Evolutionary conservation across 169 alveolate species (phyloP).

Genomic region (Eimeria sp.): DNA sequence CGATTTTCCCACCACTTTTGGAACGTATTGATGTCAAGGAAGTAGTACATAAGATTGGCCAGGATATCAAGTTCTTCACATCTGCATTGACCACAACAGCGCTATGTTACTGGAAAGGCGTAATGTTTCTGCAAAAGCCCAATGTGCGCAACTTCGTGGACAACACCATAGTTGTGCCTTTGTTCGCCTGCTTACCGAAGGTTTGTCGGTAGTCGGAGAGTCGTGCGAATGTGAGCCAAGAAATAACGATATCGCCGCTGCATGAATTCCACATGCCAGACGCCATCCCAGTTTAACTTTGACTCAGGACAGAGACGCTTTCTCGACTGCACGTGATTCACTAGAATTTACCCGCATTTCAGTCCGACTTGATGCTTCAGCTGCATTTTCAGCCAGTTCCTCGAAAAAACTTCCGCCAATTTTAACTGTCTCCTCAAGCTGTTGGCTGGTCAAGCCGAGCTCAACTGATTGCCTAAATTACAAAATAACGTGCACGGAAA

Average conservation of each 20-base stretch:
- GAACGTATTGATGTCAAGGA: conserved; percentile 59
- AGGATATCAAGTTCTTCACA: conserved; percentile 77
- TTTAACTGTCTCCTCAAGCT: conserved; percentile 21
- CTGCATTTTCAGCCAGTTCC: conserved; percentile 37
- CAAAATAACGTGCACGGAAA: not conserved
- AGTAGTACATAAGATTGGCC: conserved; percentile 78
- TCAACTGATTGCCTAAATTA: conserved; percentile 14
- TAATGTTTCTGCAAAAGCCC: not conserved
- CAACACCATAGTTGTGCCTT: not conserved
- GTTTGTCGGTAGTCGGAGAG: conserved; percentile 67
- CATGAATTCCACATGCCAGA: not conserved
- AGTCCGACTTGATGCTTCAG: conserved; percentile 16
- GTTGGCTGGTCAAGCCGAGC: not conserved
- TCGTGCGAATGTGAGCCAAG: conserved; percentile 71
- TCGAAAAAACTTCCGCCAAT: conserved; percentile 53
- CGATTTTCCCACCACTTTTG: conserved; percentile 73
- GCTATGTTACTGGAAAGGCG: not conserved
- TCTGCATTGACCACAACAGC: conserved; percentile 19
- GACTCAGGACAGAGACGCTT: not conserved
- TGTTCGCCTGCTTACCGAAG: conserved; percentile 23
- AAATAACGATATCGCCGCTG: conserved; percentile 69
- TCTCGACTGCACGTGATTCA: not conserved
- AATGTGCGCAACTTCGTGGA: not conserved
- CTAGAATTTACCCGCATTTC: conserved; percentile 21
- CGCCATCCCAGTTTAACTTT: not conserved